Evolutionary conservation across 345 rosid genomes (phyloP).

Genomic region (Ceriops zippeliana): DNA sequence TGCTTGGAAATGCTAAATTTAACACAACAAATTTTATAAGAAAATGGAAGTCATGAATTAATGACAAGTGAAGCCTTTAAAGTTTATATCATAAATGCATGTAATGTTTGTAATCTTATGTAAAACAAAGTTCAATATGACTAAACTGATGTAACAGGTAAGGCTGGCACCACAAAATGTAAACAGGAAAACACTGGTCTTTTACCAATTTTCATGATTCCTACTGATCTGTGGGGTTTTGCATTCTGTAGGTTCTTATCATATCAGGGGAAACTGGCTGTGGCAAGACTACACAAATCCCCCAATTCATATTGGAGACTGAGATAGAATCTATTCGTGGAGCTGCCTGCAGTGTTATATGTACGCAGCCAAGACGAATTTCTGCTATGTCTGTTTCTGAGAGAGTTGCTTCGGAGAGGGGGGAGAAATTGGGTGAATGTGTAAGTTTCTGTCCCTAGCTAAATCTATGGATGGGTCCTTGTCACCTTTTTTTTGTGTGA

Average conservation of each 20-base stretch:
- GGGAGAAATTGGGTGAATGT: slow-evolving; percentile 89
- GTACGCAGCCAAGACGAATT: slow-evolving; percentile 94
- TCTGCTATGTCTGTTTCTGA: slow-evolving; percentile 95
- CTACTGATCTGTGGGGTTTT: slow-evolving; percentile 6
- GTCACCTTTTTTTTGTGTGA: not conserved
- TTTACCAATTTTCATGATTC: not conserved
- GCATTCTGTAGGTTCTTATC: slow-evolving; percentile 61
- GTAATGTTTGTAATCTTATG: too few relatives aligned
- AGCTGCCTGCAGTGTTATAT: slow-evolving; percentile 77
- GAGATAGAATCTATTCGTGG: slow-evolving; percentile 62
- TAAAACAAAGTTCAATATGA: too few relatives aligned
- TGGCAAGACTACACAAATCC: slow-evolving; percentile 97
- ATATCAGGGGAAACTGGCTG: slow-evolving; percentile 98
- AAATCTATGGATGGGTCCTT: not conserved
- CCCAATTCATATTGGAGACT: slow-evolving; percentile 85
- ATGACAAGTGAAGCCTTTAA: too few relatives aligned
- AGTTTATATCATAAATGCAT: too few relatives aligned
- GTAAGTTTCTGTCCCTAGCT: slow-evolving; percentile 44
- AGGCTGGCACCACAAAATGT: too few relatives aligned
- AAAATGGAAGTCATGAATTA: too few relatives aligned
- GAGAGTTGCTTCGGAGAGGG: slow-evolving; percentile 91
- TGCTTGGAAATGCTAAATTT: too few relatives aligned
- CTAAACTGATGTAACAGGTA: too few relatives aligned
- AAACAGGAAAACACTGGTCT: not conserved
- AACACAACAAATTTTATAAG: too few relatives aligned